phyloP scores from a whole-genome alignment of 2,329 filamentous ascomycete genomes.

The Dryadomyces quercus-mongolicae region DNA sequence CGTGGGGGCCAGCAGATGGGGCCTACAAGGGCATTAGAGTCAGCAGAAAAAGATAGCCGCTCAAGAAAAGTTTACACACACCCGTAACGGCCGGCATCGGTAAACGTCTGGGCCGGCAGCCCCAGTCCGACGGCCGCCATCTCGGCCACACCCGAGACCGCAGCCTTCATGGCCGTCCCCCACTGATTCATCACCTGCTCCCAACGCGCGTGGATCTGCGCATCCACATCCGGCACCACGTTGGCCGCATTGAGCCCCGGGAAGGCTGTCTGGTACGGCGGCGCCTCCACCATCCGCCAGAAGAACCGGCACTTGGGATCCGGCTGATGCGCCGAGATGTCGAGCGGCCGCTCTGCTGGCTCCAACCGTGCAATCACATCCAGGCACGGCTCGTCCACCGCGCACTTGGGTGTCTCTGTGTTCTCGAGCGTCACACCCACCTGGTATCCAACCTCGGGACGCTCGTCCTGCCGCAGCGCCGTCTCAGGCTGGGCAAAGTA shows the following conservation, averaged over 20 bases:
- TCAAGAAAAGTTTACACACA: no score
- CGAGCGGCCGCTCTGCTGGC: constrained; percentile 43
- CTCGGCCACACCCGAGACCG: constrained; percentile 43
- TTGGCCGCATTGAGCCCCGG: constrained; percentile 43
- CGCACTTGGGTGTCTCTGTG: constrained; percentile 52
- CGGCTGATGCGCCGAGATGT: constrained; percentile 42
- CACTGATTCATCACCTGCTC: constrained; percentile 41
- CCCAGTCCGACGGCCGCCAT: constrained; percentile 47
- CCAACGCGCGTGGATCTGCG: constrained; percentile 38
- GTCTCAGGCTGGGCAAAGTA: constrained; percentile 45
- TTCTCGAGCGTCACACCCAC: constrained; percentile 51
- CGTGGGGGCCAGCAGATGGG: constrained; percentile 48
- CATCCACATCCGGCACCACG: constrained; percentile 34
- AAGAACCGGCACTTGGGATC: constrained; percentile 54
- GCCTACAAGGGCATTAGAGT: no score
- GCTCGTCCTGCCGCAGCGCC: constrained; percentile 36
- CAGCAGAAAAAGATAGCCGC: not conserved
- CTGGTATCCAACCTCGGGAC: constrained; percentile 47
- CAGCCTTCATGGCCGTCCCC: constrained; percentile 48
- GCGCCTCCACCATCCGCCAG: constrained; percentile 44
- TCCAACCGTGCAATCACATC: constrained; percentile 41
- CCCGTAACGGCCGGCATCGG: constrained; percentile 43
- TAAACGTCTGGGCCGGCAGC: constrained; percentile 39
- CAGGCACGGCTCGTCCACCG: constrained; percentile 48
- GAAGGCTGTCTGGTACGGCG: constrained; percentile 42